These are phyloP conservation scores for Pseudopithomyces chartarum DNA, from an alignment of 2,329 filamentous ascomycete genomes.

Conservation along the genomic window DNA sequence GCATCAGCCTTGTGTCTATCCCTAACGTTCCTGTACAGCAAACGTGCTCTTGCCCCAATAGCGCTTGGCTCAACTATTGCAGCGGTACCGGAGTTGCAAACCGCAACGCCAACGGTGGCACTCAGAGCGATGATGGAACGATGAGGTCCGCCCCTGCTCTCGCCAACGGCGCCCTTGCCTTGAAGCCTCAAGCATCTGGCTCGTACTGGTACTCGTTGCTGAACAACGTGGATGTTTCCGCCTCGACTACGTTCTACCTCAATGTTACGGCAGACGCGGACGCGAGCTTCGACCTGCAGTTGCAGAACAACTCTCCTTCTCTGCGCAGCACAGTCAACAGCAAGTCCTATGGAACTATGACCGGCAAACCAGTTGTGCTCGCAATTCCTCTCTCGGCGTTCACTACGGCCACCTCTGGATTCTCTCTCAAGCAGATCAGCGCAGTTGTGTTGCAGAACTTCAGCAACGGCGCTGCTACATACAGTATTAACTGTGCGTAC, in stretches of 20 bases:
- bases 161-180: constrained; percentile 4
- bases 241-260: constrained; percentile 3
- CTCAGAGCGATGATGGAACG: constrained; percentile 14
- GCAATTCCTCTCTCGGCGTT: constrained; percentile 10
- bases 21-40: not conserved
- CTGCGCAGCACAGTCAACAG: constrained; percentile 2
- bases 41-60: constrained; percentile 10
- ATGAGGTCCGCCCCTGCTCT: constrained; percentile 7
- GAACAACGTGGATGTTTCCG: constrained; percentile 8
- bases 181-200: constrained; percentile 5
- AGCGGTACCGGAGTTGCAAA: constrained; percentile 4
- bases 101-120: constrained; percentile 8
- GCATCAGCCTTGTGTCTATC: constrained; percentile 6
- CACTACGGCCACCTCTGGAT: not conserved
- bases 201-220: constrained; percentile 15
- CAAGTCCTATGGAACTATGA: constrained; percentile 9
- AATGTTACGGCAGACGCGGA: constrained; percentile 13
- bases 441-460: constrained; percentile 10
- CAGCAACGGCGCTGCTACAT: constrained; percentile 8
- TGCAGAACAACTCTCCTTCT: constrained; percentile 9
- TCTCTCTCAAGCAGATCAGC: not conserved
- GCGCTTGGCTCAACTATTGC: constrained; percentile 15
- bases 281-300: constrained; percentile 12
- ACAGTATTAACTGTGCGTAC: constrained; percentile 13
- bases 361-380: constrained; percentile 8